Percentiles rank a stretch among this genome's conserved stretches.
Evolutionary conservation across 257 asterid genomes (phyloP).

Genomic region (Plantago major): DNA sequence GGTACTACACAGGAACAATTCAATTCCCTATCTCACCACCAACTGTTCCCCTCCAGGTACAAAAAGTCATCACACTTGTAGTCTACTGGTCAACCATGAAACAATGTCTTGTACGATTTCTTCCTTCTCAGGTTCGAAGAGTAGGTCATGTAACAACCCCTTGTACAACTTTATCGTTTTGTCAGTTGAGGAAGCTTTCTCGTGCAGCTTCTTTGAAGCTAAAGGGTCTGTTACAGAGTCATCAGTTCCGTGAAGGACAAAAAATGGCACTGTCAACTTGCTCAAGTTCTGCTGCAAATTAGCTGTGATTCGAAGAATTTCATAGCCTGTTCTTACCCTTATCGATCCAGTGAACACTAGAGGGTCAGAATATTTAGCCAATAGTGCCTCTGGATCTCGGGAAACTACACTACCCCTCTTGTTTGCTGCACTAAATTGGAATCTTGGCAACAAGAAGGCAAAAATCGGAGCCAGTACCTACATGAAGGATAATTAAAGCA

Average conservation of each 20-base stretch:
- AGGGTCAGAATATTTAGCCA: conserved; percentile 90
- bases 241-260: conserved; percentile 79
- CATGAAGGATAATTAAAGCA: neutral
- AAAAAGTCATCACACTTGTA: conserved; percentile 19
- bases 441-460: conserved; percentile 70
- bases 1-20: no score
- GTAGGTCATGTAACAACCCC: conserved; percentile 81
- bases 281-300: conserved; percentile 63
- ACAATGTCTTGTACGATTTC: conserved; percentile 49
- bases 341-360: conserved; percentile 88
- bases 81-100: conserved; percentile 62
- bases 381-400: conserved; percentile 72
- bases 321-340: conserved; percentile 81
- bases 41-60: neutral
- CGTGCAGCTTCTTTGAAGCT: conserved; percentile 66
- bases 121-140: conserved; percentile 80
- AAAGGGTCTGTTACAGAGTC: conserved; percentile 80
- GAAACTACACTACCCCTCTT: conserved; percentile 60
- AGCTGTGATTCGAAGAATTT: conserved; percentile 55
- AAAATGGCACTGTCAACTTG: conserved; percentile 54
- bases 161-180: conserved; percentile 59
- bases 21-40: neutral
- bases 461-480: conserved; percentile 82
- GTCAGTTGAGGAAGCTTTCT: conserved; percentile 73
- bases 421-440: conserved; percentile 87